Percentiles rank a stretch among this genome's conserved stretches.
These are phyloP conservation scores for Boletus edulis DNA, from an alignment of 768 basidiomycete species.

Conservation along the genomic window DNA sequence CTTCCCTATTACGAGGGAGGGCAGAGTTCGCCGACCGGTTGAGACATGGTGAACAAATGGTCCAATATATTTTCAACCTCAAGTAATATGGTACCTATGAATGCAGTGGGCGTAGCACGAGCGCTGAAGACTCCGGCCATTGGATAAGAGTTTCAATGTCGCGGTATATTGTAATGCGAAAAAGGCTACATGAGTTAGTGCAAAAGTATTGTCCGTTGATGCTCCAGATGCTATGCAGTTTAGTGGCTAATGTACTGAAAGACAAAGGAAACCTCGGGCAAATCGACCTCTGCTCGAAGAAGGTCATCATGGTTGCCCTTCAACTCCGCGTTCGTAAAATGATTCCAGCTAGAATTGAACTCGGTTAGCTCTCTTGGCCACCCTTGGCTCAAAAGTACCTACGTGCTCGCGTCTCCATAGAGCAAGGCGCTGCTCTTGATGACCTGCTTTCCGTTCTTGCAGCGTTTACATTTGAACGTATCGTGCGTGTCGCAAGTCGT, in stretches of 20 bases:
- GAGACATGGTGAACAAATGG: neutral
- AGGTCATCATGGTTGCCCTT: constrained; percentile 94
- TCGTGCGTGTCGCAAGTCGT: constrained; percentile 95
- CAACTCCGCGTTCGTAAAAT: constrained; percentile 87
- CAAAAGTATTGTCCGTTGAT: constrained; percentile 9
- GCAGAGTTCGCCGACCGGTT: neutral
- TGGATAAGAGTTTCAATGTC: too few species aligned
- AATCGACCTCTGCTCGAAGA: constrained; percentile 82
- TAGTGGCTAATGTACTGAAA: constrained; percentile 96
- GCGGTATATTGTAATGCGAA: neutral
- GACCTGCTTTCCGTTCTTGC: constrained; percentile 80
- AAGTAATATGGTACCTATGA: too few species aligned
- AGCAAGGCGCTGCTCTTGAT: constrained; percentile 82
- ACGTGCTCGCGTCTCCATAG: constrained; percentile 98
- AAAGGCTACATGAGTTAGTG: neutral
- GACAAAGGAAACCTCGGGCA: constrained; percentile 86
- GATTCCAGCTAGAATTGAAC: constrained; percentile 78
- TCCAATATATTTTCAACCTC: too few species aligned
- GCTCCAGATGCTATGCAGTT: constrained; percentile 1
- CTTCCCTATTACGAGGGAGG: too few species aligned
- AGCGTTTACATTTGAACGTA: constrained; percentile 95
- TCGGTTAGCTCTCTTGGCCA: neutral
- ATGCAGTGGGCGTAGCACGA: too few species aligned
- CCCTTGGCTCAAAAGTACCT: constrained; percentile 37
- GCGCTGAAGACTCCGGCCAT: too few species aligned